These are phyloP conservation scores for Suillus subalutaceus DNA, from an alignment of 768 basidiomycete species.

Conservation along the genomic window DNA sequence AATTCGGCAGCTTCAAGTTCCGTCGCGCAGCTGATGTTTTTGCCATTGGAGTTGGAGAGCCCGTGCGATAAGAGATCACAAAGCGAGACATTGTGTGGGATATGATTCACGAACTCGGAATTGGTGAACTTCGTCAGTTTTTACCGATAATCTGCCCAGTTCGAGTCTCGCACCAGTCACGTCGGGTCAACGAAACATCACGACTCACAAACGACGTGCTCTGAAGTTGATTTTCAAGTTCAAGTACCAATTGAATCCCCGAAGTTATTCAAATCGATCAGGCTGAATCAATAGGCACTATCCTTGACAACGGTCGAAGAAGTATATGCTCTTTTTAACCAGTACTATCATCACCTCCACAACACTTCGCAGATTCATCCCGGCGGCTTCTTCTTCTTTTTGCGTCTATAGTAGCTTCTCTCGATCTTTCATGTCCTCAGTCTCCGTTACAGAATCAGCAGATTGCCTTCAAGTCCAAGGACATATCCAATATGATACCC, in stretches of 20 bases:
- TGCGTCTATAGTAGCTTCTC: neutral
- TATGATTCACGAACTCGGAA: neutral
- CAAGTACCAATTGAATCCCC: neutral
- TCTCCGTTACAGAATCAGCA: slow-evolving; percentile 44
- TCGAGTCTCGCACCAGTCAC: neutral
- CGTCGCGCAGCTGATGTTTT: neutral
- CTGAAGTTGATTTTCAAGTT: neutral
- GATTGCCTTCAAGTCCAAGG: slow-evolving; percentile 69
- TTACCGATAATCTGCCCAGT: neutral
- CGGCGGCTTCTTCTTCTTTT: neutral
- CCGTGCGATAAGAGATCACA: neutral
- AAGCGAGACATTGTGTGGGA: neutral
- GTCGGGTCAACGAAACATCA: neutral
- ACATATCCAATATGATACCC: slow-evolving; percentile 75
- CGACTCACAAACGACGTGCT: neutral
- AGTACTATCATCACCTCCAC: slow-evolving; percentile 1
- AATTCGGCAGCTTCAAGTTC: neutral
- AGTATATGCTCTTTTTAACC: slow-evolving; percentile 7
- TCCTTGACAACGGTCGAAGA: slow-evolving; percentile 2
- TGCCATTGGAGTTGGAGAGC: neutral
- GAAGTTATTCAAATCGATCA: neutral
- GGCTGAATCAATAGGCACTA: neutral
- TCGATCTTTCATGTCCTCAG: slow-evolving; percentile 22
- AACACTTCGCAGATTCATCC: neutral
- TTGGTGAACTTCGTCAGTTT: neutral